Percentiles rank a stretch among this genome's conserved stretches.
phyloP scores from a whole-genome alignment of 1,139 yeast genomes.

The Arxiozyma telluris region DNA sequence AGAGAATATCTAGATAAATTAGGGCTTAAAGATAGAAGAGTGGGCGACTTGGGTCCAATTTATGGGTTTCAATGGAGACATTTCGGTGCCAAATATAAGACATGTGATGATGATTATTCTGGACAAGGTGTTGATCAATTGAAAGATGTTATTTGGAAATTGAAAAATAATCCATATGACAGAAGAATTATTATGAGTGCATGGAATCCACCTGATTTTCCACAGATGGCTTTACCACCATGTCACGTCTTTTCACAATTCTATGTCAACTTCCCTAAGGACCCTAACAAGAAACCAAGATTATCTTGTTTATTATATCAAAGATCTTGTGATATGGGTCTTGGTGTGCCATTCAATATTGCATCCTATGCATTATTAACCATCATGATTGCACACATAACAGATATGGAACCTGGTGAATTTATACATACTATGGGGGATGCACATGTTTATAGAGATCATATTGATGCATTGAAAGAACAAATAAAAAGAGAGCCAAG shows the following conservation, averaged over 20 bases:
- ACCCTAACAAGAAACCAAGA: slow-evolving; percentile 43
- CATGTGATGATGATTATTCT: slow-evolving; percentile 78
- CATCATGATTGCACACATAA: slow-evolving; percentile 90
- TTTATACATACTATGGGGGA: slow-evolving; percentile 94
- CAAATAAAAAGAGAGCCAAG: slow-evolving; percentile 72
- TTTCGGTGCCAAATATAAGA: slow-evolving; percentile 84
- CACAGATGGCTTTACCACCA: slow-evolving; percentile 94
- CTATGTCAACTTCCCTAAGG: slow-evolving; percentile 71
- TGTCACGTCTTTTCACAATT: slow-evolving; percentile 96
- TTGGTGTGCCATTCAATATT: slow-evolving; percentile 96
- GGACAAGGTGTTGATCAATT: slow-evolving; percentile 90
- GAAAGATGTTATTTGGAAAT: slow-evolving; percentile 64
- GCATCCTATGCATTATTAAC: slow-evolving; percentile 92
- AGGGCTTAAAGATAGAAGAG: slow-evolving; percentile 73
- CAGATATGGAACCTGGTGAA: slow-evolving; percentile 91
- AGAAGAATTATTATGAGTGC: slow-evolving; percentile 91
- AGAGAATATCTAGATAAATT: slow-evolving; percentile 78
- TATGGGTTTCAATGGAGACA: slow-evolving; percentile 99
- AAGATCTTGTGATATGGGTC: slow-evolving; percentile 98
- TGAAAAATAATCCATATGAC: slow-evolving; percentile 85
- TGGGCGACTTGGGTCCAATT: slow-evolving; percentile 95
- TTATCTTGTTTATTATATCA: slow-evolving; percentile 87
- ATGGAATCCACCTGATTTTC: slow-evolving; percentile 96
- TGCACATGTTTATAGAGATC: slow-evolving; percentile 89
- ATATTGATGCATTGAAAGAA: slow-evolving; percentile 76